Percentiles rank a stretch among this genome's conserved stretches.
These are phyloP conservation scores for Lichtheimia hyalospora DNA, from an alignment of 371 early-diverging fungal species.

Conservation along the genomic window DNA sequence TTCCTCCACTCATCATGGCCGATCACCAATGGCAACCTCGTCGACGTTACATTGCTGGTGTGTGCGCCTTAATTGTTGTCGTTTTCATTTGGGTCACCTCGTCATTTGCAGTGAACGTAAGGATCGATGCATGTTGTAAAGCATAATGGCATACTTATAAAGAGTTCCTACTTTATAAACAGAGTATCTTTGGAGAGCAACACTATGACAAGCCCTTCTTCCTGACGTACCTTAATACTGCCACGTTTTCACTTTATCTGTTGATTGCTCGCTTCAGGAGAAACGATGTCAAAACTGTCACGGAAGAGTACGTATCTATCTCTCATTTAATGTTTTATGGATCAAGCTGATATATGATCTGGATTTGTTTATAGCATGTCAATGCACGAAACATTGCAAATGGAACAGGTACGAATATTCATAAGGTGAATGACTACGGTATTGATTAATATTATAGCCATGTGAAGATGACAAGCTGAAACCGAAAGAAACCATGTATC, in stretches of 20 bases:
- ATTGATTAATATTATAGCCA: not conserved
- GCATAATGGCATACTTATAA: not conserved
- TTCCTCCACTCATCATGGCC: no score
- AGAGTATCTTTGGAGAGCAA: conserved; percentile 71
- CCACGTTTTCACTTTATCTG: conserved; percentile 71
- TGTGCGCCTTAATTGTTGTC: conserved; percentile 65
- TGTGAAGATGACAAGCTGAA: conserved; percentile 12
- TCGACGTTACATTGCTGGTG: conserved; percentile 55
- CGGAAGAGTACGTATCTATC: not conserved
- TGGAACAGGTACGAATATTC: not conserved
- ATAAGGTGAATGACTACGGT: no score
- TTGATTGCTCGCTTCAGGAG: conserved; percentile 35
- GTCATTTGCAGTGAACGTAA: conserved; percentile 79
- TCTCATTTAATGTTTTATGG: not conserved
- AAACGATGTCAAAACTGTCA: not conserved
- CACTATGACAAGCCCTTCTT: conserved; percentile 29
- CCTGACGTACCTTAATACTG: conserved; percentile 78
- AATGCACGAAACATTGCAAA: not conserved
- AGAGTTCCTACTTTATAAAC: conserved; percentile 2
- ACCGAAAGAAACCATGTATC: conserved; percentile 56
- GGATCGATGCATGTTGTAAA: conserved; percentile 6
- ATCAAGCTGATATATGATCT: not conserved
- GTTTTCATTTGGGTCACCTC: conserved; percentile 84
- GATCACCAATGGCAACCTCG: conserved; percentile 13
- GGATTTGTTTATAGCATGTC: not conserved